A percentile compares a stretch with the other conserved stretches of the same genome.
These are phyloP conservation scores for Plenodomus tracheiphilus DNA, from an alignment of 2,329 filamentous ascomycete species.

Conservation along the genomic window DNA sequence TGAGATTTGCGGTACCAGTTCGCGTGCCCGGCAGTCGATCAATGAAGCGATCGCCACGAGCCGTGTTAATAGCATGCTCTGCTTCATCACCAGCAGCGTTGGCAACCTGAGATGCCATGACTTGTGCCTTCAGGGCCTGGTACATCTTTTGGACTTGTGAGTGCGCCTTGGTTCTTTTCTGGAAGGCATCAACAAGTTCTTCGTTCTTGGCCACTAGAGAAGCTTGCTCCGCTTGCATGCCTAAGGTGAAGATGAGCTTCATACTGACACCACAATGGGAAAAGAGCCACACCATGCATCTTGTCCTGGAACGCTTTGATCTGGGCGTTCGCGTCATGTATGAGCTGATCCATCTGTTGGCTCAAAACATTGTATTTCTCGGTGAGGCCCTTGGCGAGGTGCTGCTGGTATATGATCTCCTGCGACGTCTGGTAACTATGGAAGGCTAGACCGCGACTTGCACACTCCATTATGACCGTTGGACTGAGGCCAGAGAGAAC, in stretches of 20 bases:
- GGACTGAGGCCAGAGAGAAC: constrained; percentile 82
- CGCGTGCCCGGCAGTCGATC: constrained; percentile 36
- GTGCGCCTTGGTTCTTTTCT: constrained; percentile 71
- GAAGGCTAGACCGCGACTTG: constrained; percentile 76
- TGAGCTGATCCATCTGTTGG: constrained; percentile 70
- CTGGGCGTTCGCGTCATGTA: constrained; percentile 75
- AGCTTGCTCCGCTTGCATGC: constrained; percentile 64
- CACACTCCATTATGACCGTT: constrained; percentile 82
- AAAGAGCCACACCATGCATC: constrained; percentile 57
- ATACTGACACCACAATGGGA: neutral
- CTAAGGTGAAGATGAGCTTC: constrained; percentile 36
- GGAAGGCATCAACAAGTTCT: constrained; percentile 67
- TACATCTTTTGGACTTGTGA: constrained; percentile 68
- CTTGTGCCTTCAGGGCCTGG: constrained; percentile 58
- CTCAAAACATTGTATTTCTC: constrained; percentile 71
- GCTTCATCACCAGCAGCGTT: constrained; percentile 57
- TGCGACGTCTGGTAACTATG: constrained; percentile 86
- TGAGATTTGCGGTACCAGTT: constrained; percentile 26
- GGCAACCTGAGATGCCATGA: constrained; percentile 58
- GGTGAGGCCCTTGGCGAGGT: constrained; percentile 69
- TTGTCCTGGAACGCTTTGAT: constrained; percentile 68
- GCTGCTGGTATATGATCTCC: constrained; percentile 81
- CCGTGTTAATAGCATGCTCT: constrained; percentile 32
- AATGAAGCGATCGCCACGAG: constrained; percentile 33
- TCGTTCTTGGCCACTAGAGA: constrained; percentile 70